Evolutionary conservation across 2,329 filamentous ascomycete species (phyloP), one percentile per base, ranked within the genome.

Genomic region (Trichoderma sp.): DNA sequence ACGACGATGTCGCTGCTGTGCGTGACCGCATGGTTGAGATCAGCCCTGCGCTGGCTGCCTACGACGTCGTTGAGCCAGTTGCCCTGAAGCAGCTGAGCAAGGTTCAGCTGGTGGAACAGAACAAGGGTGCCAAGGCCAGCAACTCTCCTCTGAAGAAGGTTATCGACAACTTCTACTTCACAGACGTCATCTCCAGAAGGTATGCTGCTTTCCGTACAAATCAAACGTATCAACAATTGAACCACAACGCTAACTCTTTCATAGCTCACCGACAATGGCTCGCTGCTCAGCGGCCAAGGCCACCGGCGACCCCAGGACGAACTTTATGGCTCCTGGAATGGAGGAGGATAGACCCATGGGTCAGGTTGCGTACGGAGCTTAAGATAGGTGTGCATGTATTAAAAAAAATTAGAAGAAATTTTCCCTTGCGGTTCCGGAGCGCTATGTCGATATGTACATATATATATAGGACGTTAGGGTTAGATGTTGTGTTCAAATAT

Each of bases 131-230:
- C 62, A 91, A 92, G 82, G 77, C 86, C n/a, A 91, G 85, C 52
- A 90, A 89, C n/a, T 82, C 86, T 75, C 88, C 92, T 35, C 86
- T 99, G 76, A 93, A 90, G 85, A 92, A 92, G 82, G 89, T 92
- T 69, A 93, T 99, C 75, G 90, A 97, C 76, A 93, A 99, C 85
- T 99, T 99, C 82, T 99, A 94, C 85, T 97, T 98, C 83, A 99
- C 96, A 80, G 95, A 99, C 82, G 89, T 91, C 70, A 97, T 99
- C 81, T 97, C 94, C 49, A 91, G 96, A 87, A 97, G 93, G 93
- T 96, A 84, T 81, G 89, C 84, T 84, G 57, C 29, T 53, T 29
- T 16, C 27, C 11, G 5, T 55, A 16, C 40, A 24, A 14, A 3
- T 35, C 27, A 11, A 16, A 33, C 24, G 19, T 14, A 6, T 5